These are phyloP conservation scores for Albugo candida DNA, from an alignment of 352 stramenopile genomes.

Conservation along the genomic window DNA sequence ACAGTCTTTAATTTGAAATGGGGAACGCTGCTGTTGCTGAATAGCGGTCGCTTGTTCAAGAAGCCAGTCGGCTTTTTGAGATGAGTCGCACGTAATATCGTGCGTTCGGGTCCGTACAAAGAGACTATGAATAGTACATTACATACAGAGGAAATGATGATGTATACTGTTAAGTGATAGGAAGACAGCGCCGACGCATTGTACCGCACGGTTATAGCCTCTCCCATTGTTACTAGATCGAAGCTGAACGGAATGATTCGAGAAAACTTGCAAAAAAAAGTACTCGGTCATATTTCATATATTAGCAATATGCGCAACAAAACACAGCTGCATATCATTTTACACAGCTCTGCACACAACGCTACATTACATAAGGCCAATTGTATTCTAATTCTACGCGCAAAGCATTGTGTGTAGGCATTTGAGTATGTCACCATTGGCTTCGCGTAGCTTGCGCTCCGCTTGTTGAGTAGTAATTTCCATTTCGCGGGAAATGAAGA, in stretches of 20 bases:
- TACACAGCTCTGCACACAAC: background rate
- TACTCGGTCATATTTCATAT: too few relatives aligned
- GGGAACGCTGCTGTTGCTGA: slow-evolving; percentile 32
- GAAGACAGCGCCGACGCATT: too few relatives aligned
- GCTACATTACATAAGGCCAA: background rate
- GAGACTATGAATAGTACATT: slow-evolving; percentile 15
- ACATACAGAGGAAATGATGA: too few relatives aligned
- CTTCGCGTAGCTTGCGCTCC: slow-evolving; percentile 69
- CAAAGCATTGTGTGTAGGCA: slow-evolving; percentile 39
- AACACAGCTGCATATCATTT: too few relatives aligned
- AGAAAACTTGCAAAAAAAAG: too few relatives aligned
- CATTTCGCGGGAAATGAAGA: slow-evolving; percentile 61
- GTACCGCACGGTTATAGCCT: too few relatives aligned
- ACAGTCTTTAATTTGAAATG: slow-evolving; percentile 2
- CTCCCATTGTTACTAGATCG: too few relatives aligned
- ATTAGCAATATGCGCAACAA: too few relatives aligned
- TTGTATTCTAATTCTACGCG: slow-evolving; percentile 9
- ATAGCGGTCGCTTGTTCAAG: slow-evolving; percentile 61
- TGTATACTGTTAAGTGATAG: too few relatives aligned
- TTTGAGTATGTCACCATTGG: slow-evolving; percentile 40
- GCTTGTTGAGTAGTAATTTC: slow-evolving; percentile 47
- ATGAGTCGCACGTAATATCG: slow-evolving; percentile 62
- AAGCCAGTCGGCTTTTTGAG: slow-evolving; percentile 47
- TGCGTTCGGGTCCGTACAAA: slow-evolving; percentile 69
- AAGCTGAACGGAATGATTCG: too few relatives aligned